Conservation (phyloP, 805 yeast species). For the Kodamaea kaohsiungensis region DNA sequence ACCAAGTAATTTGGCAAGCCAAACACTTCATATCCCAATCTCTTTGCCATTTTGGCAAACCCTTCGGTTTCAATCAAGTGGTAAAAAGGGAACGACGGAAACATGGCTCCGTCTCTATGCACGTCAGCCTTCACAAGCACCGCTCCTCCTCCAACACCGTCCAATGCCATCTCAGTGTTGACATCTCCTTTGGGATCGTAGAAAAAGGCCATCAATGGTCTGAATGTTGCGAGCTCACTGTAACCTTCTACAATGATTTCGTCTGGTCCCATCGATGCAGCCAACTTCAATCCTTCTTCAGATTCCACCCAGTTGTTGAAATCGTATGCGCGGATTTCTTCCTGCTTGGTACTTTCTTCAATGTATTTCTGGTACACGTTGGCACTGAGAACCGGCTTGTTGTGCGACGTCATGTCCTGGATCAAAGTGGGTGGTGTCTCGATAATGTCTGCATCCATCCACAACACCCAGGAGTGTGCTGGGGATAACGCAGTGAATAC, state of each 20-base stretch:
- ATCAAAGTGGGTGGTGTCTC: constrained; percentile 83
- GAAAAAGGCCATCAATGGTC: constrained; percentile 91
- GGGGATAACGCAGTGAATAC: constrained; percentile 88
- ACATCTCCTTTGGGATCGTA: constrained; percentile 66
- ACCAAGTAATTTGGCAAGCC: constrained; percentile 96
- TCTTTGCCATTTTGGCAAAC: constrained; percentile 96
- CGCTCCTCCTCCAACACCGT: constrained; percentile 99
- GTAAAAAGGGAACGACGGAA: constrained; percentile 97
- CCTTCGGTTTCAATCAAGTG: constrained; percentile 98
- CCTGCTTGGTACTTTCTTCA: constrained; percentile 56
- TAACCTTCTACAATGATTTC: constrained; percentile 96
- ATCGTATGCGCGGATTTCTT: constrained; percentile 83
- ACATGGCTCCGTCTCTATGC: constrained; percentile 99
- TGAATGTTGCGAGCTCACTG: constrained; percentile 86
- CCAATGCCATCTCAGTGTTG: constrained; percentile 75
- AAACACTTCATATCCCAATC: constrained; percentile 85
- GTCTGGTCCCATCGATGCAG: constrained; percentile 72
- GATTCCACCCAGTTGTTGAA: constrained; percentile 93
- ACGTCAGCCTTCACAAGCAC: constrained; percentile 95
- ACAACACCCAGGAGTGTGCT: constrained; percentile 89
- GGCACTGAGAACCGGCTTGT: constrained; percentile 87
- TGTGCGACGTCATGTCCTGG: constrained; percentile 83
- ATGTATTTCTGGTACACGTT: constrained; percentile 86
- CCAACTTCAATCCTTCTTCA: constrained; percentile 77
- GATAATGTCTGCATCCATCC: constrained; percentile 94